A percentile compares a stretch with the other conserved stretches of the same genome.
Evolutionary conservation across 805 yeast genomes (phyloP).

Genomic region (Cyberlindnera xylosilytica): DNA sequence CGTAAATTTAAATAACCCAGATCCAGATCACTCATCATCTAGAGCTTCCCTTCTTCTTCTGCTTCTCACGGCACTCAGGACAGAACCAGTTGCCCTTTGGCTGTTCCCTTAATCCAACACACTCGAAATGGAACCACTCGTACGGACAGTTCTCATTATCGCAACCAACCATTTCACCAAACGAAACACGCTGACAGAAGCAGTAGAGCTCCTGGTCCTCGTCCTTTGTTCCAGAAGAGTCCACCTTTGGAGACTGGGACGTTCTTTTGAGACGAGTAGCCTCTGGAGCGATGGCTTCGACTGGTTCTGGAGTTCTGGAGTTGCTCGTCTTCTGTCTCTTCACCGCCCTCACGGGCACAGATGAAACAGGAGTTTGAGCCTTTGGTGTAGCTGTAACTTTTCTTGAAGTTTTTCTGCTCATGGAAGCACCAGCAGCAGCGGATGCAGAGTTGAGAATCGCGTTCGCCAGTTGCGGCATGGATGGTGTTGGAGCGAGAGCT

Average conservation of each 20-base stretch:
- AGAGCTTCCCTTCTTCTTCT: constrained; percentile 23
- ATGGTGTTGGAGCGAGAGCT: neutral
- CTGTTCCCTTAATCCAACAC: constrained; percentile 86
- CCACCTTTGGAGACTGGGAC: constrained; percentile 5
- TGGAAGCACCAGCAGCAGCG: constrained; percentile 9
- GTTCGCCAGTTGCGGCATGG: constrained; percentile 2
- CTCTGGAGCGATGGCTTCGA: constrained; percentile 1
- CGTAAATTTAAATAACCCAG: no score
- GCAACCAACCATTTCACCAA: constrained; percentile 96
- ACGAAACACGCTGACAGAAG: constrained; percentile 89
- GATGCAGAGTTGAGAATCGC: constrained; percentile 12
- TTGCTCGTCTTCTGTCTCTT: constrained; percentile 26
- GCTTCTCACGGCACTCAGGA: constrained; percentile 60
- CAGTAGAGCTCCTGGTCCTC: constrained; percentile 77
- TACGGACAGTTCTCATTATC: constrained; percentile 84
- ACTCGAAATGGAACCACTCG: constrained; percentile 96
- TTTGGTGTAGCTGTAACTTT: constrained; percentile 10
- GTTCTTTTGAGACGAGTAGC: neutral
- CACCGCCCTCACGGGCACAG: constrained; percentile 8
- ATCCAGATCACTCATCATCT: no score
- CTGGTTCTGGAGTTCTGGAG: constrained; percentile 19
- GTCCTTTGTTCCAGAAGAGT: constrained; percentile 35
- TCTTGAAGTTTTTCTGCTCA: constrained; percentile 5
- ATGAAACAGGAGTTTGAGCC: constrained; percentile 14
- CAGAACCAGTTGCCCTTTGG: constrained; percentile 96